These are phyloP conservation scores for Coniochaeta prunicola DNA, from an alignment of 2,329 filamentous ascomycete species.

Conservation along the genomic window DNA sequence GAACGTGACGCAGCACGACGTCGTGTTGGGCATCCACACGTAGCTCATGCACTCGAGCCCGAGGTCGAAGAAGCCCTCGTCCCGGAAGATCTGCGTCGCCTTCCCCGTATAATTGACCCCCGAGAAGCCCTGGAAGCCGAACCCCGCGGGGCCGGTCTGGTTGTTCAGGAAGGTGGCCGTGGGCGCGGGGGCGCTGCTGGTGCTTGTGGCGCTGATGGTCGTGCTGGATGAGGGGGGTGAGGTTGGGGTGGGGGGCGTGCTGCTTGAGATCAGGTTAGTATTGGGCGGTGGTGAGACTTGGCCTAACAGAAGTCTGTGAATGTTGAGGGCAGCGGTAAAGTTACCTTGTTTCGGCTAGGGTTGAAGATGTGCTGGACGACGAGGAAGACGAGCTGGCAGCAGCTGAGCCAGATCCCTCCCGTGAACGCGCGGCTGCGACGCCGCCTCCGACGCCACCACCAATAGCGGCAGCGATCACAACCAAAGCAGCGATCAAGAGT, in stretches of 20 bases:
- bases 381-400: background rate
- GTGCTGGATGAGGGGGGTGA: conserved; percentile 3
- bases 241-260: background rate
- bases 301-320: too few species aligned
- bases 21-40: conserved; percentile 16
- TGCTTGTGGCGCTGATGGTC: conserved; percentile 2
- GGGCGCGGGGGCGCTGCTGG: background rate
- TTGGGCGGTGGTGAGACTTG: background rate
- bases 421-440: conserved; percentile 6
- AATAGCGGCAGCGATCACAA: conserved; percentile 13
- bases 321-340: too few species aligned
- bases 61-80: conserved; percentile 18
- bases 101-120: conserved; percentile 15
- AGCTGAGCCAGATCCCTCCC: background rate
- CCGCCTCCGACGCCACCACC: conserved; percentile 16
- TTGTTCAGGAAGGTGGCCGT: conserved; percentile 13
- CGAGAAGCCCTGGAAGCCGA: conserved; percentile 25
- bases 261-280: background rate
- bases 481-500: conserved; percentile 7
- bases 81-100: conserved; percentile 12
- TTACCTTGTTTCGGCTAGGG: background rate
- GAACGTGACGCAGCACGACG: conserved; percentile 19
- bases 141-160: conserved; percentile 11
- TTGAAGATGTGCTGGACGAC: background rate
- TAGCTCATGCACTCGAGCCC: conserved; percentile 14